Evolutionary conservation across 2,329 filamentous ascomycete species (phyloP).

Genomic region (Penicillium sp.): DNA sequence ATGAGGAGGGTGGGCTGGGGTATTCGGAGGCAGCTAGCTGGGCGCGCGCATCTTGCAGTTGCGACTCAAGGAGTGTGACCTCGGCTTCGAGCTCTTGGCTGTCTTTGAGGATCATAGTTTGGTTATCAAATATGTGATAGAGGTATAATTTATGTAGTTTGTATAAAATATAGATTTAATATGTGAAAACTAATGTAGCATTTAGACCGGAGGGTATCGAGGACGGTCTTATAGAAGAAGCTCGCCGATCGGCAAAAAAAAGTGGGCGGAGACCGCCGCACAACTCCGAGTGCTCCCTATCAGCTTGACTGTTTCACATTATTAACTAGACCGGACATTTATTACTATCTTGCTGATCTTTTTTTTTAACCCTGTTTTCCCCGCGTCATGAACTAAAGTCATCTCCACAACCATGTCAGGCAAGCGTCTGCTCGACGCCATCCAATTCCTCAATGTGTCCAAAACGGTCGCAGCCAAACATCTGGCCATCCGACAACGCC

Average conservation of each 20-base stretch:
- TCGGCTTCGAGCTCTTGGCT: constrained; percentile 34
- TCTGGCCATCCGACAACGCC: constrained; percentile 57
- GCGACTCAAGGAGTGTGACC: constrained; percentile 50
- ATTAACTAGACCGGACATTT: not conserved
- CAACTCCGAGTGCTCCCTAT: constrained; percentile 23
- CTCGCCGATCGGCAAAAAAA: constrained; percentile 15
- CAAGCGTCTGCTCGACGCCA: constrained; percentile 68
- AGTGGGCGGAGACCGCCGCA: constrained; percentile 24
- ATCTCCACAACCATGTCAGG: constrained; percentile 49
- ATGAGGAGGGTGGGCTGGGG: constrained; percentile 22
- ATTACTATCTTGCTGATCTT: constrained; percentile 9
- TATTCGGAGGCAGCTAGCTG: constrained; percentile 35
- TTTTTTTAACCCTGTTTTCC: constrained; percentile 12
- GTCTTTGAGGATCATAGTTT: constrained; percentile 25
- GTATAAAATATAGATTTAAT: not conserved
- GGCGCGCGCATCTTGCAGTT: constrained; percentile 48
- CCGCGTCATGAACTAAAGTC: constrained; percentile 24
- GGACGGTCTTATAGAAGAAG: constrained; percentile 4
- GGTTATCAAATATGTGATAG: not conserved
- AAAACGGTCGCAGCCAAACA: constrained; percentile 66
- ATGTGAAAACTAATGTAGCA: not conserved
- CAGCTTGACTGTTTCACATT: constrained; percentile 9
- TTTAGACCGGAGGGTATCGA: not conserved
- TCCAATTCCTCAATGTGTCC: constrained; percentile 68
- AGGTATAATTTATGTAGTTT: not conserved